A percentile compares a stretch with the other conserved stretches of the same genome.
phyloP scores from a whole-genome alignment of 768 basidiomycete species.

The Multifurca ochricompacta region DNA sequence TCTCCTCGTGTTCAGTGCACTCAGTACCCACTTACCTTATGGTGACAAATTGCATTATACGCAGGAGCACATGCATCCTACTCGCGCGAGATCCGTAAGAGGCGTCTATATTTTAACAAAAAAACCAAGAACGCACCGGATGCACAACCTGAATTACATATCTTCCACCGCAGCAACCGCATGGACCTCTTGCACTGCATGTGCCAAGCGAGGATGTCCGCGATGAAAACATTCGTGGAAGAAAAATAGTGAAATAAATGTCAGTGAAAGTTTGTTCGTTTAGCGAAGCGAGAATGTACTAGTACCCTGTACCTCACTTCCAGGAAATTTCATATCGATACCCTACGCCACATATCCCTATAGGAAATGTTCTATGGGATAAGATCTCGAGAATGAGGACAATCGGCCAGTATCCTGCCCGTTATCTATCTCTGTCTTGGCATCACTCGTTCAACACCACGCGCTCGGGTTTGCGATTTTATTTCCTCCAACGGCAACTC shows the following conservation, averaged over 20 bases:
- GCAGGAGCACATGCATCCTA: not conserved
- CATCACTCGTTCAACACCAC: not conserved
- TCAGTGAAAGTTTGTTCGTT: not conserved
- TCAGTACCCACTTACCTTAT: not conserved
- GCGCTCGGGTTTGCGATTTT: not conserved
- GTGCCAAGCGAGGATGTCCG: not conserved
- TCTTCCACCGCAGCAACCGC: not conserved
- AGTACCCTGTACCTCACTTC: too few species aligned
- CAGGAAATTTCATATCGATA: too few species aligned
- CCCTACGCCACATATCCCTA: too few species aligned
- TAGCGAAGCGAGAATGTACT: not conserved
- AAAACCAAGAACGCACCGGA: not conserved
- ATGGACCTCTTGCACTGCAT: not conserved
- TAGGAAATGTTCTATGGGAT: too few species aligned
- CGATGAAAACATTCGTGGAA: not conserved
- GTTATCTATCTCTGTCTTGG: not conserved
- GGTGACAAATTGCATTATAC: not conserved
- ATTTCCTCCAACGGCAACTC: not conserved
- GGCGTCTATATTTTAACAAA: not conserved
- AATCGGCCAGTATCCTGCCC: too few species aligned
- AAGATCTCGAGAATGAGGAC: too few species aligned
- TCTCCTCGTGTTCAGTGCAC: not conserved
- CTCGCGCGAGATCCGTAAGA: not conserved
- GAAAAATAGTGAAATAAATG: not conserved
- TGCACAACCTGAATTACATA: not conserved